Conservation (phyloP, 2,329 filamentous ascomycete species). For the Microthyrium microscopicum region DNA sequence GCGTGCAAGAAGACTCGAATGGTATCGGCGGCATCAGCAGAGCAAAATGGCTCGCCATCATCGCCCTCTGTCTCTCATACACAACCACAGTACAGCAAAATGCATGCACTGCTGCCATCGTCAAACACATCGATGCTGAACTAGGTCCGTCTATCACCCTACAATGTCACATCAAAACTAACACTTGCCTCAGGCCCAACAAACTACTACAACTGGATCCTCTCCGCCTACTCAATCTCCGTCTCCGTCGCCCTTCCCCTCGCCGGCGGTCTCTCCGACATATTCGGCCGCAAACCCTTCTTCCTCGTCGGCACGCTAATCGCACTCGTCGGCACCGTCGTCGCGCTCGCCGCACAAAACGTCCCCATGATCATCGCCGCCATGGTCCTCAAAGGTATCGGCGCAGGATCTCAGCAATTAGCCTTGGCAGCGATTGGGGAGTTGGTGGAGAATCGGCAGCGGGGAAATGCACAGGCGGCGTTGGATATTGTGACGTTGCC, state of each 20-base stretch:
- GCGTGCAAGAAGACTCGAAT: too few species aligned
- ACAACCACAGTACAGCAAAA: constrained; percentile 7
- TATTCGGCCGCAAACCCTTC: constrained; percentile 8
- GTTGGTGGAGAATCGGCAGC: constrained; percentile 7
- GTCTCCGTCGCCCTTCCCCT: constrained; percentile 5
- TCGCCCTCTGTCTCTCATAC: constrained; percentile 5
- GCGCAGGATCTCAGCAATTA: constrained; percentile 7
- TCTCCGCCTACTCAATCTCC: constrained; percentile 4
- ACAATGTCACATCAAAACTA: background rate
- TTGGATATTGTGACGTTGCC: constrained; percentile 7
- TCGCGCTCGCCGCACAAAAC: constrained; percentile 4
- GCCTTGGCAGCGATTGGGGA: constrained; percentile 6
- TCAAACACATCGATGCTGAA: constrained; percentile 7
- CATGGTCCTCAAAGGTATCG: constrained; percentile 5
- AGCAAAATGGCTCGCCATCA: constrained; percentile 6
- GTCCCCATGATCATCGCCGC: constrained; percentile 7
- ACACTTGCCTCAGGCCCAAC: constrained; percentile 6
- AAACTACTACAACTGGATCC: constrained; percentile 9
- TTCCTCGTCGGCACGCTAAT: constrained; percentile 5
- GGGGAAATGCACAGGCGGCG: constrained; percentile 6
- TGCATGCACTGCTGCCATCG: constrained; percentile 7
- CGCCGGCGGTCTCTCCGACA: constrained; percentile 7
- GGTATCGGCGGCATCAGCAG: constrained; percentile 6
- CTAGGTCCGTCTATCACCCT: background rate
- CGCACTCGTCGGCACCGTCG: constrained; percentile 3